phyloP scores from a whole-genome alignment of 192 early-diverging fungal species.

The Pilaira anomala region DNA sequence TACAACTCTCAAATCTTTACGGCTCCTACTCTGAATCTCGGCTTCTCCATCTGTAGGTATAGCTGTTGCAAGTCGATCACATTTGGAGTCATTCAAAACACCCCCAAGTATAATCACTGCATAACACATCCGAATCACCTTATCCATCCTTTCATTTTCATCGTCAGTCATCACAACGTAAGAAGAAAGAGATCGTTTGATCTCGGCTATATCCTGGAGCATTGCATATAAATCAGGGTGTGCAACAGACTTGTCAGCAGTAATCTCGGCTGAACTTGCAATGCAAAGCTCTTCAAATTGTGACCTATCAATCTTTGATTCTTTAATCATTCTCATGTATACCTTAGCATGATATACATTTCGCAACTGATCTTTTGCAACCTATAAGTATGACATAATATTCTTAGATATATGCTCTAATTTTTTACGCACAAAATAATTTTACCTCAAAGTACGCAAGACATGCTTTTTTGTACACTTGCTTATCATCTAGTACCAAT shows the following conservation, averaged over 20 bases:
- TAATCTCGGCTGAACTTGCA: too few species aligned
- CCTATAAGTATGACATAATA: neutral
- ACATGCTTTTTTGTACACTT: constrained; percentile 48
- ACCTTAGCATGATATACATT: neutral
- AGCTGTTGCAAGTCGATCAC: too few species aligned
- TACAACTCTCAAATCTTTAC: too few species aligned
- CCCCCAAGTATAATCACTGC: neutral
- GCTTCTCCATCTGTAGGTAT: too few species aligned
- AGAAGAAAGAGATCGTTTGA: too few species aligned
- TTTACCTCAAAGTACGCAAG: constrained; percentile 45
- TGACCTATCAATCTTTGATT: neutral
- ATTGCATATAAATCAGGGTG: too few species aligned
- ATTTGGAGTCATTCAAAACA: neutral
- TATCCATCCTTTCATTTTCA: neutral
- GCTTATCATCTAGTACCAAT: constrained; percentile 51
- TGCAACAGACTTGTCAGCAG: too few species aligned
- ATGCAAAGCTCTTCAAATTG: constrained; percentile 1
- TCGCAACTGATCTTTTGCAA: neutral
- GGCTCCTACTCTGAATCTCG: too few species aligned
- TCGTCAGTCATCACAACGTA: too few species aligned
- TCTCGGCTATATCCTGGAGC: too few species aligned
- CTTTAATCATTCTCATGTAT: neutral
- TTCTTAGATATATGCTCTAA: too few species aligned
- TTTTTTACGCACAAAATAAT: neutral
- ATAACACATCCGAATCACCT: neutral